phyloP scores from a whole-genome alignment of 2,329 filamentous ascomycete species.

The Colletotrichum kahawae region DNA sequence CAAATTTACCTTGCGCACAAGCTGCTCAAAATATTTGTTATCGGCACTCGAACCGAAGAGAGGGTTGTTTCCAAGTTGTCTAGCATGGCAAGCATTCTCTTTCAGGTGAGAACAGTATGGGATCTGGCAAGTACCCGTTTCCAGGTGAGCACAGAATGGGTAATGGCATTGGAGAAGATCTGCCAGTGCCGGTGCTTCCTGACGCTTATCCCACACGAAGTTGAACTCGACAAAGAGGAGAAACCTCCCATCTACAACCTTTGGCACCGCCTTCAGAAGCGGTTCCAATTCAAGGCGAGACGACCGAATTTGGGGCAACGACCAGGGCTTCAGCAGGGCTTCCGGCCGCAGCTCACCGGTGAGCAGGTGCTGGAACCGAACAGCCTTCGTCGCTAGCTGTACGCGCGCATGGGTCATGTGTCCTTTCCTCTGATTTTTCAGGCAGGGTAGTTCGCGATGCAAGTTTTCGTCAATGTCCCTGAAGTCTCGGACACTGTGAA shows the following conservation, averaged over 20 bases:
- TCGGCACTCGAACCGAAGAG: background rate
- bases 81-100: too few species aligned
- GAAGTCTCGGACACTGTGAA: background rate
- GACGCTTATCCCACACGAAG: background rate
- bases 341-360: background rate
- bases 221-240: background rate
- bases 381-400: background rate
- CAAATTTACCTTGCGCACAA: rapidly evolving
- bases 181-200: background rate
- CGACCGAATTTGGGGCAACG: background rate
- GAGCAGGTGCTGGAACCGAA: background rate
- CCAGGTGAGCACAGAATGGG: background rate
- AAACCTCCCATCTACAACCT: background rate
- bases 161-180: background rate
- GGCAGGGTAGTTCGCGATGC: background rate
- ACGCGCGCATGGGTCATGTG: background rate
- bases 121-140: background rate
- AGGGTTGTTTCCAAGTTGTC: too few species aligned
- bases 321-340: background rate
- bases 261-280: background rate
- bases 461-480: background rate
- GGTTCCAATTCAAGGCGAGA: too few species aligned
- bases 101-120: too few species aligned
- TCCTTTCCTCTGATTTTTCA: background rate
- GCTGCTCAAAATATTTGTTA: background rate